phyloP scores from a whole-genome alignment of 78 protist species.

The Protostelium mycophagum region DNA sequence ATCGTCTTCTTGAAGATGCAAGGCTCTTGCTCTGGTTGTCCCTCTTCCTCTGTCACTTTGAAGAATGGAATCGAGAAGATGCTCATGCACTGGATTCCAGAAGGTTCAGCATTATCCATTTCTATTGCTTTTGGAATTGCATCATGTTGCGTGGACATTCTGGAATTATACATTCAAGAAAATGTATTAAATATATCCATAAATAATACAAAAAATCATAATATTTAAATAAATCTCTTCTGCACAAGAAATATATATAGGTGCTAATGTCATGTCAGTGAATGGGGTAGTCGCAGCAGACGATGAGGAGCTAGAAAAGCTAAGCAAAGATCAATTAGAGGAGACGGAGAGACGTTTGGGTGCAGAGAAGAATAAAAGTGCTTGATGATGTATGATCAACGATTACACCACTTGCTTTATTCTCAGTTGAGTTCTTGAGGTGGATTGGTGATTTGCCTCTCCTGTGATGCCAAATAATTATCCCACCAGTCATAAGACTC shows the following conservation, averaged over 20 bases:
- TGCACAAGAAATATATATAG: too few relatives aligned
- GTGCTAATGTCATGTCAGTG: neutral
- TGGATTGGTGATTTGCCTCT: neutral
- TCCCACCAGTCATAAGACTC: neutral
- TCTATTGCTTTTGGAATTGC: too few relatives aligned
- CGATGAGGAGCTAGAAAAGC: neutral
- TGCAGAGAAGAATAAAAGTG: too few relatives aligned
- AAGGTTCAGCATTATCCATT: constrained; percentile 41
- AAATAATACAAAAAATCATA: too few relatives aligned
- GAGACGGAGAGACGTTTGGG: too few relatives aligned
- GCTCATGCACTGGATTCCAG: constrained; percentile 89
- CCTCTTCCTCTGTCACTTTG: constrained; percentile 74
- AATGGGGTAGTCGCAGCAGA: neutral
- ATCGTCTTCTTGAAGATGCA: constrained; percentile 65
- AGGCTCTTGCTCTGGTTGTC: constrained; percentile 71
- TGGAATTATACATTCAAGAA: too few relatives aligned
- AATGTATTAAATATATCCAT: too few relatives aligned
- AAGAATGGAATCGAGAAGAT: constrained; percentile 86
- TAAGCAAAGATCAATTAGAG: neutral
- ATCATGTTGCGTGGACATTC: too few relatives aligned
- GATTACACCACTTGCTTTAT: too few relatives aligned
- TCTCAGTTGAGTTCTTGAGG: neutral
- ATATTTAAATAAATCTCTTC: too few relatives aligned
- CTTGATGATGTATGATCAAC: too few relatives aligned
- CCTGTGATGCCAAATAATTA: neutral